Conservation (phyloP, 2,329 filamentous ascomycete species). For the Simplicillium aogashimaense region DNA sequence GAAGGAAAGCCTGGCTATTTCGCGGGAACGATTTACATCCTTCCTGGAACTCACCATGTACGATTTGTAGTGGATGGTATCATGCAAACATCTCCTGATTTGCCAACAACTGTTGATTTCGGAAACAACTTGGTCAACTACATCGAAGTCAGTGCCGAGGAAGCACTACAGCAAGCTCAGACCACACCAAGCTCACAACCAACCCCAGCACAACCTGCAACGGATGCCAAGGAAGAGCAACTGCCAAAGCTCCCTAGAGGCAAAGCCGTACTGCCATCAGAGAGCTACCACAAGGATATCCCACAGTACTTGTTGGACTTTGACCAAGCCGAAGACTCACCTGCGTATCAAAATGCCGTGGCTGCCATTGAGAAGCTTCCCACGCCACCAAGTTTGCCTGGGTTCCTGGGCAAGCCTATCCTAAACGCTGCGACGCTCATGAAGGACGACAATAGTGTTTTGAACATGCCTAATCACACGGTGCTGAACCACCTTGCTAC, state of each 20-base stretch:
- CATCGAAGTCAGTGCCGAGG: conserved; percentile 79
- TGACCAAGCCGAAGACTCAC: conserved; percentile 73
- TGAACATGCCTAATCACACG: conserved; percentile 95
- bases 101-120: conserved; percentile 94
- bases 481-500: conserved; percentile 94
- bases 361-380: conserved; percentile 70
- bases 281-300: conserved; percentile 61
- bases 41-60: conserved; percentile 90
- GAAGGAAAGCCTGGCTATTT: conserved; percentile 53
- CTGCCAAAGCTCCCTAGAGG: conserved; percentile 35
- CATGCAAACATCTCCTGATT: conserved; percentile 77
- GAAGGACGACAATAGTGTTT: conserved; percentile 96
- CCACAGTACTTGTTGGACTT: conserved; percentile 81
- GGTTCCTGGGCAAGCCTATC: conserved; percentile 90
- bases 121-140: conserved; percentile 98
- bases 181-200: conserved; percentile 10
- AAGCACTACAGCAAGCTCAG: conserved; percentile 35
- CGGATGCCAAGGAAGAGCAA: conserved; percentile 27
- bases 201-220: conserved; percentile 19
- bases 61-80: conserved; percentile 92
- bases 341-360: conserved; percentile 63
- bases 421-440: conserved; percentile 83
- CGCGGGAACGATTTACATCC: conserved; percentile 69
- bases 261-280: conserved; percentile 44
- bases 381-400: conserved; percentile 73